Base-by-base conservation (phyloP, 2,329 filamentous ascomycete species). In the Ilyonectria destructans region DNA sequence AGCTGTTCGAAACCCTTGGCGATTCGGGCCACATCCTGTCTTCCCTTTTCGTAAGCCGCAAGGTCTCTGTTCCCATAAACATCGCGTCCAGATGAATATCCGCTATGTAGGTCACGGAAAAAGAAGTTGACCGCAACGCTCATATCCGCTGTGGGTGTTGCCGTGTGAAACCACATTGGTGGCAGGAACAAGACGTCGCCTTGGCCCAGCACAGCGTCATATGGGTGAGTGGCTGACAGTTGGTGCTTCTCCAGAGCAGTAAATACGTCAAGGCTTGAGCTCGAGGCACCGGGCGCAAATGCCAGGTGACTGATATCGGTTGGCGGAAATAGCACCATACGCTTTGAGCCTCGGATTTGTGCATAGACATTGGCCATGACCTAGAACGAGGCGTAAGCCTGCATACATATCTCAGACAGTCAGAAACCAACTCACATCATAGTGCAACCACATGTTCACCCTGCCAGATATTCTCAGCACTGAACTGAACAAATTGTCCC, bases 81-180 rank as follows among this genome's bases (percentile, higher is more conserved):
- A 78, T 97, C 95, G 71, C 91, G 88, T 1, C 95, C 94, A 1
- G 87, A 80, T 1, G 93, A 90, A 78, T 96, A 96, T 1, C 88
- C 90, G 3, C 79, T 83, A 3, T 90, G 83, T 10, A 96, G 83
- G 69, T 91, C 91, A 49, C 90, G 89, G 82, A 97, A 97, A 83
- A 97, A 97, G 31, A 96, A 88, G 78, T 97, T 97, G n/a, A 97
- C 91, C 1, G 93, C 93, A 8, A 97, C 85, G 73, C 93, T 95
- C 67, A 89, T 79, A 51, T 83, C 78, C 8, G 87, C 82, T 1
- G 80, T 84, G 1, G 92, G 90, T 0, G 87, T 85, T 2, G 91
- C 91, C 1, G 94, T 92, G 79, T 97, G 95, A 13, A 93, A 86
- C 95, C 95, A 97, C 73, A 96, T 86, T 1, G 93, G 89, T 0